Base-by-base conservation (phyloP, 2,329 filamentous ascomycete genomes). In the Colletotrichum zoysiae region DNA sequence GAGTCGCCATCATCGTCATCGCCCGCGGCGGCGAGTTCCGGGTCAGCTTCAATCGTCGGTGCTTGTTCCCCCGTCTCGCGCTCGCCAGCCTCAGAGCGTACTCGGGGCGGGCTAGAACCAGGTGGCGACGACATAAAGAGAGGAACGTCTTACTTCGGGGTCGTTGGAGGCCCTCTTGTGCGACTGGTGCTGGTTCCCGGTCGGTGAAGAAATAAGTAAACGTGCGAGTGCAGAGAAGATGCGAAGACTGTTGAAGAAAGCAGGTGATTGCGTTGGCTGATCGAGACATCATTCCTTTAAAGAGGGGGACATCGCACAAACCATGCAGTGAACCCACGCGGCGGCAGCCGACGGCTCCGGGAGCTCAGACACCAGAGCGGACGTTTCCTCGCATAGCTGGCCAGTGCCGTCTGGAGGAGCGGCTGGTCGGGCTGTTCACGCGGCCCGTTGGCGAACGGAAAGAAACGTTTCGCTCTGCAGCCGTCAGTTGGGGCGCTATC, bases 1-100 rank as follows among this genome's bases (percentile, higher is more conserved):
- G 77, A 78, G 46, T 78, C 77, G 38, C 30, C 67, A 30, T 78
- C 77, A 40, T 74, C 72, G 11, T 76, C 73, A 12, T 75, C 63
- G 14, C n/a, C 53, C 2, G 23, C 40, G 23, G 23, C 12, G 23
- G 40, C 26, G 0, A 69, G 35, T 1, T 35, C 23, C 5, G 66
- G 66, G 33, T 69, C 60, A 5, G 53, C 44, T 18, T 69, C 66
- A 5, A 69, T 65, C 5, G 4, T 46, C 5, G 60, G 20, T 26
- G 35, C 23, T 14, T 23, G 50, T 1, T 20, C 20, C 23, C 51
- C 59, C 18, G n/a, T 44, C 44, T 12, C 30, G 20, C 8, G 9
- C 5, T 20, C 30, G 12, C 18, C 30, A 11, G 20, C 30, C 50
- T 51, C 50, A 14, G 6, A 30, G 12, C 11, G 50, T 30, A 26